Evolutionary conservation across 305 asterid species (phyloP), one percentile per base, ranked within the genome.

Genomic region (Solanum aculeatissimum): DNA sequence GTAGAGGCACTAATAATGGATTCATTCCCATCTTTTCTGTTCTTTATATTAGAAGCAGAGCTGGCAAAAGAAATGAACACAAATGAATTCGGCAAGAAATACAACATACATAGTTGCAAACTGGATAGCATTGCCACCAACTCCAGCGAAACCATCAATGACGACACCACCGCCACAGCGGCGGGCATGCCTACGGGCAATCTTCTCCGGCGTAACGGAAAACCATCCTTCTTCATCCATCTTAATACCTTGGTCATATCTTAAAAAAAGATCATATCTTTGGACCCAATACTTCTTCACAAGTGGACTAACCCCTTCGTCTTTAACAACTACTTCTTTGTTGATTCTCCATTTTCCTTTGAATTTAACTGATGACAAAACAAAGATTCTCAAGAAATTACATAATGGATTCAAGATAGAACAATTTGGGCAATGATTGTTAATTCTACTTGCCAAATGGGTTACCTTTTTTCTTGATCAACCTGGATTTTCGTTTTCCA

Each of bases 221-320:
- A 90, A 95, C 99, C 99, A 95, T 19, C 99, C 98, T 89, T 95
- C 94, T 88, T 95, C 99, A 21, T 95, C 99, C 91, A 95, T 21
- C 84, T 82, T 83, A 81, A 95, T 89, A 60, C 99, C 99, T 53
- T 83, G 83, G 62, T 95, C 97, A 68, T 92, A 95, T 81, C 86
- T 92, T 62, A 92, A 84, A 87, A 94, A 95, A 58, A 95, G 97
- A 87, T 92, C 92, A 83, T 94, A 94, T 42, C 99, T 89, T 72
- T 93, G 97, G 60, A 84, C 58, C 98, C 98, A 94, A 74, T 95
- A 95, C 91, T 92, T 95, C 82, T 83, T 88, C 49, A 95, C 97
- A 2, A 89, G 86, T 42, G 94, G 93, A 77, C 93, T 92, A 23
- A 95, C 91, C 43, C 91, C 94, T 66, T 80, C 85, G 29, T 81